phyloP scores from a whole-genome alignment of 202 grass and related monocot species.

The Setaria italica region DNA sequence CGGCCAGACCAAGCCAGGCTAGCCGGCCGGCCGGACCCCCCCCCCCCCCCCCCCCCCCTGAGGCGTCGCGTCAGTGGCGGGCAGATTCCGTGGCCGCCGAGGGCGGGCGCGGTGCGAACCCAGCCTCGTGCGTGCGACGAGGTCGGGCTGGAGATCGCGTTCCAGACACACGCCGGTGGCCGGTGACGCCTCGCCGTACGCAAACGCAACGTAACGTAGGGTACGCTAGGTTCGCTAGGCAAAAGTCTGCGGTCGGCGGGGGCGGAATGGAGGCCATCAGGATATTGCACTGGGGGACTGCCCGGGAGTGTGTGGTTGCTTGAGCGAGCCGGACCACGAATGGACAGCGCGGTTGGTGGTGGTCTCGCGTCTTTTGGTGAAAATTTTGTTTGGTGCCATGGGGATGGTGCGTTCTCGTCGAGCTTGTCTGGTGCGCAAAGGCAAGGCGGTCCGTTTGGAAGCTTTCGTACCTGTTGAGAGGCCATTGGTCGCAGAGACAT shows the following conservation, averaged over 20 bases:
- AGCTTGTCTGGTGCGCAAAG: slow-evolving; percentile 15
- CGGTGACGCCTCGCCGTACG: slow-evolving; percentile 25
- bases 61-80: slow-evolving; percentile 8
- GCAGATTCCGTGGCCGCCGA: slow-evolving; percentile 3
- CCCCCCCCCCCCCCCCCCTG: background rate
- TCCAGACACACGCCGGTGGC: slow-evolving; percentile 13
- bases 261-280: slow-evolving; percentile 1
- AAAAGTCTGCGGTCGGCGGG: background rate
- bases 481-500: slow-evolving; percentile 3
- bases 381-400: slow-evolving; percentile 25
- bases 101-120: background rate
- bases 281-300: background rate
- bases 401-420: slow-evolving; percentile 11
- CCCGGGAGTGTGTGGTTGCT: background rate
- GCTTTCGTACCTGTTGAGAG: background rate
- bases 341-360: slow-evolving; percentile 1
- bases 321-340: background rate
- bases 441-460: background rate
- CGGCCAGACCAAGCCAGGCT: background rate
- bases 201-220: background rate
- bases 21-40: background rate
- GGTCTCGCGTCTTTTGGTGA: background rate
- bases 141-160: background rate
- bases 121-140: background rate
- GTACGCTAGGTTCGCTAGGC: background rate